A percentile compares a stretch with the other conserved stretches of the same genome.
phyloP scores from a whole-genome alignment of 2,329 filamentous ascomycete genomes.

The Sarocladiaceae sp. region DNA sequence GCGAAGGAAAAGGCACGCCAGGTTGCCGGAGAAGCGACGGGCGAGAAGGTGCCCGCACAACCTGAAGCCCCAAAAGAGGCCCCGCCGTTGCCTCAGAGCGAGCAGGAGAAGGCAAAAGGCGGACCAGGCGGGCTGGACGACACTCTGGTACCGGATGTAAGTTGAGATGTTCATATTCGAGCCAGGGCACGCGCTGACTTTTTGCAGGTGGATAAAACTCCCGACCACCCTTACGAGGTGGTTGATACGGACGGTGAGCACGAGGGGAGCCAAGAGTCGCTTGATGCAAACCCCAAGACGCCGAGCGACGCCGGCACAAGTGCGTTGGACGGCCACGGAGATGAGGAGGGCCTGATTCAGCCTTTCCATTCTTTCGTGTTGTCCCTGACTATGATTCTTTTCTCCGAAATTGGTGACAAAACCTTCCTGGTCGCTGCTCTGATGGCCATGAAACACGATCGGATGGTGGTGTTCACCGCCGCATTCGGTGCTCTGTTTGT shows the following conservation, averaged over 20 bases:
- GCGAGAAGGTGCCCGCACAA: slow-evolving; percentile 62
- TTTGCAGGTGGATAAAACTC: slow-evolving; percentile 29
- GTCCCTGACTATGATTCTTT: slow-evolving; percentile 93
- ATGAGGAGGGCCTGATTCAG: slow-evolving; percentile 60
- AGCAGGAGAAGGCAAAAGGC: slow-evolving; percentile 60
- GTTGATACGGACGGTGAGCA: slow-evolving; percentile 24
- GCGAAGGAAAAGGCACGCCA: slow-evolving; percentile 76
- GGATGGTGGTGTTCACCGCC: slow-evolving; percentile 86
- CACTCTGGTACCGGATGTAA: slow-evolving; percentile 12
- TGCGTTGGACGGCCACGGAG: slow-evolving; percentile 16
- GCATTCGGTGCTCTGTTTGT: slow-evolving; percentile 86
- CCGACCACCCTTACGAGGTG: slow-evolving; percentile 34
- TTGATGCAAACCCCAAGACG: slow-evolving; percentile 22
- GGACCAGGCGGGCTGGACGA: slow-evolving; percentile 24
- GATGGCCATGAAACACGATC: slow-evolving; percentile 98
- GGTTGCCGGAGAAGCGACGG: slow-evolving; percentile 58
- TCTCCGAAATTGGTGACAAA: slow-evolving; percentile 97
- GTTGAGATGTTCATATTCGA: slow-evolving; percentile 16
- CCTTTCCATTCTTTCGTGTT: slow-evolving; percentile 85
- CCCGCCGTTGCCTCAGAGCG: slow-evolving; percentile 73
- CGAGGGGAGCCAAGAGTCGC: slow-evolving; percentile 20
- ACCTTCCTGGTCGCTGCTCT: slow-evolving; percentile 94
- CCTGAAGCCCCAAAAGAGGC: slow-evolving; percentile 82
- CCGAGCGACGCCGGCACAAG: slow-evolving; percentile 7
- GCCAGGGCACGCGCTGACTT: background rate